Percentiles rank a stretch among this genome's conserved stretches.
Conservation (phyloP, 495 filamentous ascomycete species). For the Tetracladium marchalianum region DNA sequence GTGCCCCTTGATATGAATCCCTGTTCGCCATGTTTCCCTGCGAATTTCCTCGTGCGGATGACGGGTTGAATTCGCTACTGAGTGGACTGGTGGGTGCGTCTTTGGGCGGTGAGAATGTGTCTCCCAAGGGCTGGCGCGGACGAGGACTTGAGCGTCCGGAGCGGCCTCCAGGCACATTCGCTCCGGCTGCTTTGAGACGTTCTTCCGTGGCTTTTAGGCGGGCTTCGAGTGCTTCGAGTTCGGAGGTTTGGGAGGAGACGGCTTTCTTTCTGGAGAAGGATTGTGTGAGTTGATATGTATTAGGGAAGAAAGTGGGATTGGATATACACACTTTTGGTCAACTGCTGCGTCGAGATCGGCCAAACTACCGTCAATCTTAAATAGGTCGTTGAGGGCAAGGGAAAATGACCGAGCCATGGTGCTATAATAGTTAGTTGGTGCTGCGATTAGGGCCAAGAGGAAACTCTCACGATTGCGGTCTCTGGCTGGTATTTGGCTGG, state of each 20-base stretch:
- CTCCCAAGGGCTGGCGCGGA: slow-evolving; percentile 23
- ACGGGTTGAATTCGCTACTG: slow-evolving; percentile 16
- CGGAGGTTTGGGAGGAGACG: slow-evolving; percentile 62
- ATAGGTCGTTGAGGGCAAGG: slow-evolving; percentile 76
- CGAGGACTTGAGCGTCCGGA: slow-evolving; percentile 17
- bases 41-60: slow-evolving; percentile 6
- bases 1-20: slow-evolving; percentile 27
- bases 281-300: slow-evolving; percentile 15
- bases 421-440: slow-evolving; percentile 30
- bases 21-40: slow-evolving; percentile 13
- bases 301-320: neutral
- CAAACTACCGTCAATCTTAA: slow-evolving; percentile 72
- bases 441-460: neutral
- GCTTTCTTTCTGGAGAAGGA: slow-evolving; percentile 46
- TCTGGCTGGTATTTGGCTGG: slow-evolving; percentile 45
- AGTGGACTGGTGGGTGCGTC: slow-evolving; percentile 11
- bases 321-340: slow-evolving; percentile 69
- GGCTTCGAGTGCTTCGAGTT: slow-evolving; percentile 78
- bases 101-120: slow-evolving; percentile 20
- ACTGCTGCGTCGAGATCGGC: slow-evolving; percentile 67
- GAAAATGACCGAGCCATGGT: slow-evolving; percentile 85
- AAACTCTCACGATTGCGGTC: slow-evolving; percentile 70
- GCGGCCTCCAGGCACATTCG: slow-evolving; percentile 6
- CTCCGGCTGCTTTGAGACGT: slow-evolving; percentile 46
- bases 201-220: slow-evolving; percentile 77